Evolutionary conservation across 768 basidiomycete species (phyloP), one percentile per base, ranked within the genome.

Genomic region (Tulasnella sp.): DNA sequence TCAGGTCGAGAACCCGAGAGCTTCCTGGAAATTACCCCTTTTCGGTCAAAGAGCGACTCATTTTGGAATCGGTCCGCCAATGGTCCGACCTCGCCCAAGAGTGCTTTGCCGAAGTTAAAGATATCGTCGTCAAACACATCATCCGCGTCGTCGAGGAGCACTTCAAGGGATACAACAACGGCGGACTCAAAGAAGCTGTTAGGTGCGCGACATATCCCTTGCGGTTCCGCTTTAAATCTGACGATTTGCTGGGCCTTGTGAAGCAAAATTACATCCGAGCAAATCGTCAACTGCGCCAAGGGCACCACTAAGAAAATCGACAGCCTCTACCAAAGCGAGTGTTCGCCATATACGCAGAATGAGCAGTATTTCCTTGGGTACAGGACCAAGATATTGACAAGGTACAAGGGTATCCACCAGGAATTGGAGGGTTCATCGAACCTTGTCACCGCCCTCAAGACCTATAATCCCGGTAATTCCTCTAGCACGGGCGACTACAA

Each of bases 1-100:
- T 54, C 75, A 93, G 92, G 29, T 88, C 91, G 0, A 86, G 89
- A 2, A 90, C 91, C 0, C 87, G 92, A 1, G 91, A 93, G 79
- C 85, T 93, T 0, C 91, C 91, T 0, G 89, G 87, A 17, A 86
- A 87, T 77, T 90, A 88, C 0, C 88, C 89, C 0, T 86, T 85
- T 15, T 88, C 89, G 0, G 80, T 88, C 17, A 90, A 90, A 67
- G 85, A 84, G 0, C 40, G 78, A 22, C 34, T 72, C 1, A 78
- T 77, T 29, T 6, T 34, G 31, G 39, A 40, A n/a, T 67, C 67
- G 4, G 42, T 77, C 42, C 19, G 15, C 4, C 36, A 29, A 19
- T 77, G 77, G 77, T 45, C 25, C 4, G 40, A n/a, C 8, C 38
- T 64, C 4, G 74, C 74, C 1, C 36, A 37, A 5, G 45, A 67